phyloP scores from a whole-genome alignment of 306 rosid species.

The Vigna mungo region DNA sequence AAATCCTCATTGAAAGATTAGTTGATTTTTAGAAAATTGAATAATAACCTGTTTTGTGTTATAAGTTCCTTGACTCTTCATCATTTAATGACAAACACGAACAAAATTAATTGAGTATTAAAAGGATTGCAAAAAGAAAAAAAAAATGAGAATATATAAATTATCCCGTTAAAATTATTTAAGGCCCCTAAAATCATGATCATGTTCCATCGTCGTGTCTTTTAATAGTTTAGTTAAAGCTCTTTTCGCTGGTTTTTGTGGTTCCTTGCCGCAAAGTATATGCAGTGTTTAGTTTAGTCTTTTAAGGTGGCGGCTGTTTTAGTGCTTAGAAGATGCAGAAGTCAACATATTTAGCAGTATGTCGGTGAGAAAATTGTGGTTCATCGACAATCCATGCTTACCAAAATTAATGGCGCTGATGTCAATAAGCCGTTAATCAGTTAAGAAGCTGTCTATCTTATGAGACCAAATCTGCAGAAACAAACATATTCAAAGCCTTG shows the following conservation, averaged over 20 bases:
- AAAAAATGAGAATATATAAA: too few relatives aligned
- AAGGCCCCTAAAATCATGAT: too few relatives aligned
- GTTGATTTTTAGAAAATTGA: too few relatives aligned
- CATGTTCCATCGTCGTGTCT: neutral
- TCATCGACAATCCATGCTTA: neutral
- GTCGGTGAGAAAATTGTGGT: constrained; percentile 23
- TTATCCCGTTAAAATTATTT: too few relatives aligned
- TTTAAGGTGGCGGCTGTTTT: neutral
- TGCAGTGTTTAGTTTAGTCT: neutral
- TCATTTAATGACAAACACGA: neutral
- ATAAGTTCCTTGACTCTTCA: too few relatives aligned
- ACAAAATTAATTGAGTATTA: too few relatives aligned
- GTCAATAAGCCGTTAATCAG: neutral
- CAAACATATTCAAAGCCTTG: too few relatives aligned
- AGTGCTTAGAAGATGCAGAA: neutral
- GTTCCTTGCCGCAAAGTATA: neutral
- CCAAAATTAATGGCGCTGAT: neutral
- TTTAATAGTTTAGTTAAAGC: neutral
- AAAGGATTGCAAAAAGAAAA: too few relatives aligned
- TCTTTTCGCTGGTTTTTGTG: neutral
- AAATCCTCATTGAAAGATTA: too few relatives aligned
- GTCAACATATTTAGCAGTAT: neutral
- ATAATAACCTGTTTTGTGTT: too few relatives aligned
- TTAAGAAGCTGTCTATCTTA: neutral
- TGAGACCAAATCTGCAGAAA: neutral